phyloP scores from a whole-genome alignment of 345 rosid genomes.

The Psidium guajava region DNA sequence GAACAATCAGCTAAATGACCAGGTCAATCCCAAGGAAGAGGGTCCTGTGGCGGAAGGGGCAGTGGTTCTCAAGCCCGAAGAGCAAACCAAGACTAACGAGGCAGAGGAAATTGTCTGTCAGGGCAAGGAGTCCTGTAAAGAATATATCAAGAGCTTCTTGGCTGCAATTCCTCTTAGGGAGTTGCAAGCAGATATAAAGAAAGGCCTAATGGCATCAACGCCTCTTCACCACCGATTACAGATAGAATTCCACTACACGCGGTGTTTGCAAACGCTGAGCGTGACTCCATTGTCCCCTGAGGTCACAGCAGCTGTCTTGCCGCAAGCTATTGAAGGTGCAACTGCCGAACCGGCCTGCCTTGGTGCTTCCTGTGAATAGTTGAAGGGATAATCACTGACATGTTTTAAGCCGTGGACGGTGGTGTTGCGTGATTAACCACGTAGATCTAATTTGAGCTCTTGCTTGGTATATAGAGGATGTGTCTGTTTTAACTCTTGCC shows the following conservation, averaged over 20 bases:
- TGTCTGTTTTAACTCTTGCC: neutral
- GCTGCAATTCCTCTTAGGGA: constrained; percentile 94
- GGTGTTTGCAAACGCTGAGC: constrained; percentile 7
- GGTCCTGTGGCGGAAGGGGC: constrained; percentile 8
- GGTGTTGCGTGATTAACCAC: neutral
- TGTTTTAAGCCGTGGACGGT: neutral
- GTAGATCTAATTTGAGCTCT: neutral
- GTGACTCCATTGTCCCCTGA: constrained; percentile 8
- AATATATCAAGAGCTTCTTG: constrained; percentile 87
- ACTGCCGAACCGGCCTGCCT: constrained; percentile 3
- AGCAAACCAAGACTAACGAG: constrained; percentile 4
- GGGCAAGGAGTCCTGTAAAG: constrained; percentile 91
- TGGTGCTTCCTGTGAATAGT: neutral
- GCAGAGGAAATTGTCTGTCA: constrained; percentile 41
- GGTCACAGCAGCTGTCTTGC: neutral
- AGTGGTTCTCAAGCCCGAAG: constrained; percentile 9
- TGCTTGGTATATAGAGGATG: neutral
- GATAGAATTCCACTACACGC: constrained; percentile 79
- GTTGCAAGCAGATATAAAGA: constrained; percentile 75
- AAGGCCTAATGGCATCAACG: constrained; percentile 64
- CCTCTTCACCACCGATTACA: constrained; percentile 78
- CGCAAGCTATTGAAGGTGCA: constrained; percentile 6
- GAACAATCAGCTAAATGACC: constrained; percentile 15
- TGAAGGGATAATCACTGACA: neutral
- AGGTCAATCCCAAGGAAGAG: constrained; percentile 15